Evolutionary conservation across 441 rosid species (phyloP).

Genomic region (Iberis amara): DNA sequence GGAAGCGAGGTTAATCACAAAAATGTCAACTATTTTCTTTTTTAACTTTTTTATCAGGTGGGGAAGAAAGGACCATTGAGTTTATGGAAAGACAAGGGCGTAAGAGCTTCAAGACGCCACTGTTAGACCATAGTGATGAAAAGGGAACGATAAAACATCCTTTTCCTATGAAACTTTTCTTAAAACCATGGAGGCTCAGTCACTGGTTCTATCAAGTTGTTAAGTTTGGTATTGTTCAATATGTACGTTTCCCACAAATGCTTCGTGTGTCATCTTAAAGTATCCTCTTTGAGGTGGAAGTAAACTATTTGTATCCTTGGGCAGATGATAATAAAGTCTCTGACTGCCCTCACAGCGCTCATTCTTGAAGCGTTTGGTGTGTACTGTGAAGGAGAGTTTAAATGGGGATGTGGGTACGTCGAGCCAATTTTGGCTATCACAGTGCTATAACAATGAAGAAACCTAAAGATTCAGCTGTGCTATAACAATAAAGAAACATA

Average conservation of each 20-base stretch:
- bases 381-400: constrained; percentile 97
- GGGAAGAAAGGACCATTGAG: constrained; percentile 84
- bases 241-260: constrained; percentile 54
- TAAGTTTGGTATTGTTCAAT: constrained; percentile 97
- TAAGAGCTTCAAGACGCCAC: constrained; percentile 51
- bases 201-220: constrained; percentile 92
- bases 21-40: background rate
- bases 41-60: constrained; percentile 61
- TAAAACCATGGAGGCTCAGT: constrained; percentile 95
- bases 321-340: constrained; percentile 93
- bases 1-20: background rate
- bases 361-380: constrained; percentile 72
- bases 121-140: constrained; percentile 58
- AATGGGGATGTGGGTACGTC: constrained; percentile 84
- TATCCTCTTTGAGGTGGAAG: constrained; percentile 21
- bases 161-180: constrained; percentile 79
- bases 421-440: constrained; percentile 19
- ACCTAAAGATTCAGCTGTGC: background rate
- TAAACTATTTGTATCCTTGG: constrained; percentile 28
- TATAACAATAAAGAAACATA: background rate
- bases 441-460: background rate
- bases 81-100: constrained; percentile 93
- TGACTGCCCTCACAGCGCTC: constrained; percentile 76
- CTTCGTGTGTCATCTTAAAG: constrained; percentile 1
- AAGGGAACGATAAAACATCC: constrained; percentile 71